phyloP scores from a whole-genome alignment of 306 rosid species.

The Gillenia trifoliata region DNA sequence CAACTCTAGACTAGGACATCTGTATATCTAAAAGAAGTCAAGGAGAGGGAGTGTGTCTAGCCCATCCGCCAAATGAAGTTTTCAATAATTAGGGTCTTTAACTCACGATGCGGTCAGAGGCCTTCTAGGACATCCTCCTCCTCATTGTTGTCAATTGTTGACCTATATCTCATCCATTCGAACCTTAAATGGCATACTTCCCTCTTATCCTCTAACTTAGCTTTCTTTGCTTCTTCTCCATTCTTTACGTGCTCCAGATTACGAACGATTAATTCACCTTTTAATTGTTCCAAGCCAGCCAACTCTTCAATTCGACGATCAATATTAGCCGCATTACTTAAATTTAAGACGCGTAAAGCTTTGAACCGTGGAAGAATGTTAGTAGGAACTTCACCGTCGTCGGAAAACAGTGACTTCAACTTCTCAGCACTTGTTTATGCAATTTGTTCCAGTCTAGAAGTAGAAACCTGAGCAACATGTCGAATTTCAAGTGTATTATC shows the following conservation, averaged over 20 bases:
- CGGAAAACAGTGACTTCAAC: rapidly evolving
- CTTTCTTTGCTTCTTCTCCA: background rate
- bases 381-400: background rate
- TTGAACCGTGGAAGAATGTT: background rate
- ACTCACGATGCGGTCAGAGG: background rate
- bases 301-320: background rate
- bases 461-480: background rate
- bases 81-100: background rate
- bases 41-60: no score
- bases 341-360: background rate
- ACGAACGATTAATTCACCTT: background rate
- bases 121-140: background rate
- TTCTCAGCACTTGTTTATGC: background rate
- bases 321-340: background rate
- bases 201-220: background rate
- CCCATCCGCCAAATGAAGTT: background rate
- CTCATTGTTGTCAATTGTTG: background rate
- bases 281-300: background rate
- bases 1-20: no score
- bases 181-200: background rate
- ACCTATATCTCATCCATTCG: background rate
- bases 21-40: rapidly evolving
- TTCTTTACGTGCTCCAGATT: background rate
- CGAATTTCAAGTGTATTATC: background rate
- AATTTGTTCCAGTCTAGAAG: rapidly evolving